Base-by-base conservation (phyloP, 2,329 filamentous ascomycete species). In the Xylariales sp. region DNA sequence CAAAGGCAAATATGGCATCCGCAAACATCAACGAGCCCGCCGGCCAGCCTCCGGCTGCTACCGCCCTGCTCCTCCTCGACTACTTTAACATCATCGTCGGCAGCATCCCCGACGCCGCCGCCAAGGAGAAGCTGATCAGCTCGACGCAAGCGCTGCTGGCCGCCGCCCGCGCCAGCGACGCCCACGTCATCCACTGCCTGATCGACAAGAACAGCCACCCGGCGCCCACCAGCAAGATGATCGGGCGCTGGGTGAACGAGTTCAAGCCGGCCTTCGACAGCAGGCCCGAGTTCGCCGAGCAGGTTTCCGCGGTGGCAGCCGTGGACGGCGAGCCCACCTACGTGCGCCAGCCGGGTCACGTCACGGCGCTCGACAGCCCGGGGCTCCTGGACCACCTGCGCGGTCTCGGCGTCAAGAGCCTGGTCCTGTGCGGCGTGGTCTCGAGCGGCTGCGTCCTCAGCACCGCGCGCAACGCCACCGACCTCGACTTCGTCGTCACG, bases 51-150 rank as follows among this genome's bases (percentile, higher is more conserved):
- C 36, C 35, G 3, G 42, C 44, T 5, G 25, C 44, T 14, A 49
- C 44, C 3, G 46, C 46, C 4, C 40, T 49, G 8, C 19, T 48
- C 12, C 33, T 48, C 7, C 41, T 48, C 8, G 46, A 48, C 28
- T 46, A 40, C 32, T 31, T 43, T 23, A 48, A 46, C 14, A 17
- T 41, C 2, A 30, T 43, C 3, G 25, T 46, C 8, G 21, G 33
- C 23, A 44, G 41, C 37, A 37, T 46, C 3, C 33, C 24, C 6
- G 34, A 31, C 21, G 33, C 34, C 6, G 14, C 5, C 4, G 24
- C 15, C 5, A 46, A 37, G 11, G 33, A 46, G 6, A 37, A 20
- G 13, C 23, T 48, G 6, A 20, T 44, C 20, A 30, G 31, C 0
- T 34, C 46, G 5, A 36, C 33, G 12, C 36, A 46, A 16, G 23